Conservation (phyloP, 1,284 basidiomycete species). For the Boletus putidus region DNA sequence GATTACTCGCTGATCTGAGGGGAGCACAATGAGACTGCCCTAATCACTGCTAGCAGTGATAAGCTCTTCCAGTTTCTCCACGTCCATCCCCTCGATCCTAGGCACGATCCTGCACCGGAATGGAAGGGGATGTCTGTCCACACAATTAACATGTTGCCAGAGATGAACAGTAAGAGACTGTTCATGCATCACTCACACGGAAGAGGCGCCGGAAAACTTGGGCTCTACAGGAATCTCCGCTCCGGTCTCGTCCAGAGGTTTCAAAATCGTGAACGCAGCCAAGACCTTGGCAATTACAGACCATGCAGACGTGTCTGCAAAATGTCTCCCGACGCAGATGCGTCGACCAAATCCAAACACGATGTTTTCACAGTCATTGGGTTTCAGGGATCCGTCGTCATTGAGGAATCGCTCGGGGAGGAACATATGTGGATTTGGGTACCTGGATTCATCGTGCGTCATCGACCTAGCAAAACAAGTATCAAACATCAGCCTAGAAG, state of each 20-base stretch:
- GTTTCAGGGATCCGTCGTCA: constrained; percentile 10
- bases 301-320: constrained; percentile 17
- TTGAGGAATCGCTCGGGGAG: constrained; percentile 17
- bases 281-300: neutral
- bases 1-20: too few relatives aligned
- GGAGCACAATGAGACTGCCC: neutral
- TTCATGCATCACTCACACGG: neutral
- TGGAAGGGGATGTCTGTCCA: neutral
- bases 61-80: neutral
- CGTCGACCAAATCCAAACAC: constrained; percentile 14
- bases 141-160: neutral
- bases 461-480: neutral
- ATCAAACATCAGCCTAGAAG: neutral
- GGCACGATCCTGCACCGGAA: neutral
- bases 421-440: constrained; percentile 7
- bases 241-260: neutral
- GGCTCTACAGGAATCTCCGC: neutral
- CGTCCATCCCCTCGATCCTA: neutral
- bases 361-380: neutral
- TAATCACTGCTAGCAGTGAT: neutral
- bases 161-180: neutral
- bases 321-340: constrained; percentile 11
- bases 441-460: constrained; percentile 11
- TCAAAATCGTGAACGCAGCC: neutral
- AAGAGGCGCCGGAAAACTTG: neutral